Conservation (phyloP, 176 grass and related monocot species). For the Hyparrhenia diplandra region DNA sequence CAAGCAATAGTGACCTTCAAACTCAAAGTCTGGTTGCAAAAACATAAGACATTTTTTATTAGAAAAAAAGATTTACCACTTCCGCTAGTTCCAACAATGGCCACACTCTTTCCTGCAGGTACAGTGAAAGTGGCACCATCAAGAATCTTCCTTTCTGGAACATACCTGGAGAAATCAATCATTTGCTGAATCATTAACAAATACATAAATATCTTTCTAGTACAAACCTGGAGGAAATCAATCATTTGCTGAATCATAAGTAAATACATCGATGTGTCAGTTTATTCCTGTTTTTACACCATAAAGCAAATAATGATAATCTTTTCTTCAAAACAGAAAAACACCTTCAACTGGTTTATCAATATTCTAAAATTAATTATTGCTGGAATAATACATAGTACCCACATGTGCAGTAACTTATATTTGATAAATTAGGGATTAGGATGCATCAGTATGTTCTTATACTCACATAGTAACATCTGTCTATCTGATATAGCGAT, state of each 20-base stretch:
- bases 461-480: not conserved
- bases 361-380: not conserved
- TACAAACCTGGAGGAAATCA: conserved; percentile 73
- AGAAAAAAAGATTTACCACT: conserved; percentile 65
- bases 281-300: not conserved
- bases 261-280: not conserved
- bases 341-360: not conserved
- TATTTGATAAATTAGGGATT: conserved; percentile 2
- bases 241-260: conserved; percentile 18
- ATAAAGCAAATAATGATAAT: conserved; percentile 2
- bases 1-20: conserved; percentile 9
- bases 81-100: conserved; percentile 97
- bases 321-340: not conserved
- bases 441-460: not conserved
- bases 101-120: conserved; percentile 83
- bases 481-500: conserved; percentile 1
- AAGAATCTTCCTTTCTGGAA: conserved; percentile 88
- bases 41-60: not conserved
- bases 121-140: conserved; percentile 84
- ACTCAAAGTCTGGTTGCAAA: not conserved
- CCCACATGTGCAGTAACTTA: not conserved
- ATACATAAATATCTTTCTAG: conserved; percentile 41
- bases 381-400: not conserved
- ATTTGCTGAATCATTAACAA: conserved; percentile 26
- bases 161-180: conserved; percentile 71